These are phyloP conservation scores for Annona squamosa DNA, from an alignment of 164 flowering plant species.

Conservation along the genomic window DNA sequence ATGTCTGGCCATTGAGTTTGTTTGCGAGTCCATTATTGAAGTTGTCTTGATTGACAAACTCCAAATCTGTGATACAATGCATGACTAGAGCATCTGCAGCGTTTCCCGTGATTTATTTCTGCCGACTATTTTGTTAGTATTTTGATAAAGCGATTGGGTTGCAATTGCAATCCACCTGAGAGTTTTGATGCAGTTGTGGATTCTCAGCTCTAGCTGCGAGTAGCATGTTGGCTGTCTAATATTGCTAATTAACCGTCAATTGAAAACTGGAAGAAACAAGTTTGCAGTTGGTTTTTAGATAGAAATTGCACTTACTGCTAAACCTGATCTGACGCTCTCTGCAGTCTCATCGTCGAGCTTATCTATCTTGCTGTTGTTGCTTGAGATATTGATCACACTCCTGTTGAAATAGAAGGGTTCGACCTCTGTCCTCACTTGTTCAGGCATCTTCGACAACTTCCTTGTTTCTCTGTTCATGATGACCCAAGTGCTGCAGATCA, in stretches of 20 bases:
- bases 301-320: constrained; percentile 51
- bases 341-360: constrained; percentile 57
- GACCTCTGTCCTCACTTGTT: constrained; percentile 12
- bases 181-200: neutral
- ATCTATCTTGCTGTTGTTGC: constrained; percentile 34
- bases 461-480: constrained; percentile 14
- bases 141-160: neutral
- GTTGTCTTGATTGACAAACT: too few species aligned
- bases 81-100: too few species aligned
- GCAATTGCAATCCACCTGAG: neutral
- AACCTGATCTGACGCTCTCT: constrained; percentile 47
- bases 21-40: too few species aligned
- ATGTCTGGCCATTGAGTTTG: too few species aligned
- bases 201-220: neutral
- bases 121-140: too few species aligned
- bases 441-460: constrained; percentile 14
- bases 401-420: constrained; percentile 9
- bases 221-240: neutral
- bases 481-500: constrained; percentile 9
- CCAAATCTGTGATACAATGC: too few species aligned
- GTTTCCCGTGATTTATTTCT: too few species aligned
- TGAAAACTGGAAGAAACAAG: neutral
- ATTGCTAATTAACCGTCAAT: neutral
- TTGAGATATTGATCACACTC: constrained; percentile 13
- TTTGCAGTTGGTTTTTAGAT: neutral